phyloP scores from a whole-genome alignment of 257 asterid genomes.

The Capsicum rhomboideum region DNA sequence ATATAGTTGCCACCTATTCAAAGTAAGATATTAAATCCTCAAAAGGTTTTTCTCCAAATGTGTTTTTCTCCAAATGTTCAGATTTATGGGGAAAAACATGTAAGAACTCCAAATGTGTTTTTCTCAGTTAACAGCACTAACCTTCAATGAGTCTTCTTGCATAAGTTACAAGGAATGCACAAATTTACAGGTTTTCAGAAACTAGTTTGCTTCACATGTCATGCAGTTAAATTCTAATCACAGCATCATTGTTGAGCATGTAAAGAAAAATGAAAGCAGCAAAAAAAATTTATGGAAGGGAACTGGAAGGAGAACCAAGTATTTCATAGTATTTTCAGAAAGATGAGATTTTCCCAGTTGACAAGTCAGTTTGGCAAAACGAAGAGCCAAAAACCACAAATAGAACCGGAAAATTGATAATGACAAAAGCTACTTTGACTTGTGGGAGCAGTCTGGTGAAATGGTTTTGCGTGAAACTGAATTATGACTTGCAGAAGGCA shows the following conservation, averaged over 20 bases:
- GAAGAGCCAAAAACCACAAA: background rate
- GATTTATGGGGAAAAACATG: conserved; percentile 5
- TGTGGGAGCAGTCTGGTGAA: background rate
- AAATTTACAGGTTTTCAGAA: background rate
- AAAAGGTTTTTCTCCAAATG: too few relatives aligned
- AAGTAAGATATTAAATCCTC: conserved; percentile 6
- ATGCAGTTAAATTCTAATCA: background rate
- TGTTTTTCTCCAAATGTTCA: too few relatives aligned
- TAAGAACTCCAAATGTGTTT: background rate
- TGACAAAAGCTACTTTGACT: background rate
- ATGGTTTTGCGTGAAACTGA: background rate
- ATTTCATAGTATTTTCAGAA: background rate
- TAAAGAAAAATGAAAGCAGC: background rate
- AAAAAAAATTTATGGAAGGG: background rate
- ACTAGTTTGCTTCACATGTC: background rate
- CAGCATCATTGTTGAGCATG: background rate
- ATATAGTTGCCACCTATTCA: conserved; percentile 71
- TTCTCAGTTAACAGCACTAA: background rate
- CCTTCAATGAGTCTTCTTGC: background rate
- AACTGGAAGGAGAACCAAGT: background rate
- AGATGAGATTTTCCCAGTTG: background rate
- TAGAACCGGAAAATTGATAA: background rate
- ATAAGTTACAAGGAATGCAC: background rate
- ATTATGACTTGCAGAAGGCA: background rate
- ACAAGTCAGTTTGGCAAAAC: background rate